Evolutionary conservation across 2,329 filamentous ascomycete genomes (phyloP), one percentile per base, ranked within the genome.

Genomic region (Stagonosporopsis chrysanthemi): DNA sequence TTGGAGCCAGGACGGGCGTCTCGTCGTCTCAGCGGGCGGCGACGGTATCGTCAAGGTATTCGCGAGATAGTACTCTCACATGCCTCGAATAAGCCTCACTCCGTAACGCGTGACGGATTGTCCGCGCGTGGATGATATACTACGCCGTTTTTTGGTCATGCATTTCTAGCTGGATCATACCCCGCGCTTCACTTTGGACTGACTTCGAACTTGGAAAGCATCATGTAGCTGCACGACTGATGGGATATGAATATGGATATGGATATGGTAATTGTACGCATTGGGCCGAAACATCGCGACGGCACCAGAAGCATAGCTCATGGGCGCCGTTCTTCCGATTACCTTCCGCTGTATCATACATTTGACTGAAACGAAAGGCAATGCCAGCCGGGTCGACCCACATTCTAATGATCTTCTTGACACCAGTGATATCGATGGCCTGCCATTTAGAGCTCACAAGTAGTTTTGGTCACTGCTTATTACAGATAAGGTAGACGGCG

Each of bases 41-140:
- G 95, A 99, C 75, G 95, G 95, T 6, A 89, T 97, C 33, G 94
- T 97, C 61, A 98, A 98, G 81, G 93, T 98, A 55, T 98, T 89
- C 75, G 78, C 74, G 35, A 67, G 74, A 65, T 76, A 70, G 66
- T 56, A 39, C 59, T 49, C 58, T 36, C 49, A 52, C 50, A 44
- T 31, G 26, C 42, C 43, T 17, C n/a, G 24, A n/a, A 35, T 2
- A 23, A 23, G 9, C 9, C 36, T n/a, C 23, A 9, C 15, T 29
- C 14, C 22, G 23, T 29, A 19, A 19, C 22, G 39, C 31, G 29
- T 22, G 22, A 31, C 11, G 29, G 52, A 15, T 31, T 38, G 31
- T 6, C n/a, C 11, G 28, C 43, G 43, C 23, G 38, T 19, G 43
- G 26, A 17, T 49, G 35, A 43, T 14, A 19, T 38, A 48, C 15